A percentile compares a stretch with the other conserved stretches of the same genome.
These are phyloP conservation scores for Sophora flavescens DNA, from an alignment of 306 rosid genomes.

Conservation along the genomic window DNA sequence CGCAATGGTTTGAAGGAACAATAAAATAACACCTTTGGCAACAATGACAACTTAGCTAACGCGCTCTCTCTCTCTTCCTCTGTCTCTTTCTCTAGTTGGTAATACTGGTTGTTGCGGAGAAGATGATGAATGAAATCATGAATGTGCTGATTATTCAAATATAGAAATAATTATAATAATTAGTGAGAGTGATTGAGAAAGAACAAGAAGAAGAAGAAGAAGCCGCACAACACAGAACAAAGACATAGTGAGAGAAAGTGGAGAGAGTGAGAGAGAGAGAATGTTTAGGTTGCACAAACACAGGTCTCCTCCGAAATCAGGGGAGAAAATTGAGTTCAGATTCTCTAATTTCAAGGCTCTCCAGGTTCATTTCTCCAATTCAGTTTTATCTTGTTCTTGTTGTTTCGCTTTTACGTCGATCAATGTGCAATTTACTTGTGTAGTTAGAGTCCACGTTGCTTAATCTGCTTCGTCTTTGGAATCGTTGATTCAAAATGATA, in stretches of 20 bases:
- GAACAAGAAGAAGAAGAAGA: not conserved
- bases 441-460: slow-evolving; percentile 34
- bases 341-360: slow-evolving; percentile 66
- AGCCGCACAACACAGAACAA: not conserved
- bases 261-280: slow-evolving; percentile 31
- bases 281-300: slow-evolving; percentile 87
- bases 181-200: slow-evolving; percentile 31
- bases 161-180: not conserved
- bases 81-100: slow-evolving; percentile 65
- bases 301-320: slow-evolving; percentile 61
- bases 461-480: not conserved
- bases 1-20: slow-evolving; percentile 59
- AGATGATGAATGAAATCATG: slow-evolving; percentile 43
- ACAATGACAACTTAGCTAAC: slow-evolving; percentile 88
- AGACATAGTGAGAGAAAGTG: not conserved
- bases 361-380: slow-evolving; percentile 48
- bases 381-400: not conserved
- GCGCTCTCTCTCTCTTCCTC: slow-evolving; percentile 45
- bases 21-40: slow-evolving; percentile 60
- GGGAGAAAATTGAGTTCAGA: slow-evolving; percentile 61
- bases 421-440: not conserved
- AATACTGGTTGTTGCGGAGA: slow-evolving; percentile 51
- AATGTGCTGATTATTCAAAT: slow-evolving; percentile 35
- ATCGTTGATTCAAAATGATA: slow-evolving; percentile 31
- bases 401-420: not conserved